Percentiles rank a stretch among this genome's conserved stretches.
Conservation (phyloP, 371 early-diverging fungal species). For the Batrachochytrium dendrobatidis region DNA sequence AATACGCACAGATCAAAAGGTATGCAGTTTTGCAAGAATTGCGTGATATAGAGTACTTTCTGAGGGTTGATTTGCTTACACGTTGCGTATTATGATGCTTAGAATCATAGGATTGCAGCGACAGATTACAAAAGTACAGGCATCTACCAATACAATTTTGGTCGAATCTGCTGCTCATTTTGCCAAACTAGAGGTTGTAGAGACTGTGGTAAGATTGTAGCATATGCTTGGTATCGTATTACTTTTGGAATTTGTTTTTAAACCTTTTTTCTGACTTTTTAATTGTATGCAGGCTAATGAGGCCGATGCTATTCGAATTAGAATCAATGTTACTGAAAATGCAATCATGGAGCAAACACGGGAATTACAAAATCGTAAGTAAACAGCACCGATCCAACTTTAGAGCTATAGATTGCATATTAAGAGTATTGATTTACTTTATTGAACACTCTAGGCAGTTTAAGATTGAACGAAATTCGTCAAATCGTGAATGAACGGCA, state of each 20-base stretch:
- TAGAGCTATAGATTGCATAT: background rate
- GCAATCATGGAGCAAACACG: conserved; percentile 6
- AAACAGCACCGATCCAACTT: background rate
- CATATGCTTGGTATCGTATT: background rate
- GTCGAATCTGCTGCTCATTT: conserved; percentile 20
- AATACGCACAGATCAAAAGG: background rate
- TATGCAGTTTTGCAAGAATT: background rate
- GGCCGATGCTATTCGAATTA: background rate
- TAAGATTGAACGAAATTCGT: background rate
- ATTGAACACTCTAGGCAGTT: background rate
- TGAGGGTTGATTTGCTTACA: background rate
- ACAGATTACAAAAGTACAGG: background rate
- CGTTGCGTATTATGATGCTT: background rate
- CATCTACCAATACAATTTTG: conserved; percentile 7
- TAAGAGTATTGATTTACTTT: background rate
- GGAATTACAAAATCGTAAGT: conserved; percentile 5
- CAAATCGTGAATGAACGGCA: background rate
- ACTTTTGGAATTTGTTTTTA: background rate
- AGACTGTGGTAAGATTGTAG: conserved; percentile 1
- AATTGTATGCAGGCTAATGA: background rate
- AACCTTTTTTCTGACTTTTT: background rate
- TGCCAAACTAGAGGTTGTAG: background rate
- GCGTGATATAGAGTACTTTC: background rate
- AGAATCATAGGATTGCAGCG: conserved; percentile 1
- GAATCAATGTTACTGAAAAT: conserved; percentile 2